These are phyloP conservation scores for Gypsophila paniculata DNA, from an alignment of 179 eudicot species.

Conservation along the genomic window DNA sequence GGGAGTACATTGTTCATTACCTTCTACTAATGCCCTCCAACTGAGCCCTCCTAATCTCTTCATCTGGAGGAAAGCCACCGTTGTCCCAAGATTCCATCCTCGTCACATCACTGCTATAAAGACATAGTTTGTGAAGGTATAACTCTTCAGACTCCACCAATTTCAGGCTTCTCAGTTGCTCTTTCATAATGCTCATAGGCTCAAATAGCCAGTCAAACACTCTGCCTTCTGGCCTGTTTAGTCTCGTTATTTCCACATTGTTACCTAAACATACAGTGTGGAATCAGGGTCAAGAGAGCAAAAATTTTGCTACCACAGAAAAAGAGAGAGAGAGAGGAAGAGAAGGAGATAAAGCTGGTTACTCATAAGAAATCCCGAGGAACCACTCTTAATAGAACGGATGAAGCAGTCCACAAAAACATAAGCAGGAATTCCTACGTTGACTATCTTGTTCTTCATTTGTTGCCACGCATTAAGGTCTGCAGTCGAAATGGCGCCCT, in stretches of 20 bases:
- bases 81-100: constrained; percentile 35
- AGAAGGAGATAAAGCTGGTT: constrained; percentile 7
- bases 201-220: constrained; percentile 39
- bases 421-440: constrained; percentile 33
- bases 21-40: constrained; percentile 38
- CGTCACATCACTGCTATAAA: constrained; percentile 23
- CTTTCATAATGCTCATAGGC: constrained; percentile 36
- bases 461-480: constrained; percentile 35
- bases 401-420: constrained; percentile 36
- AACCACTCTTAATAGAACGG: constrained; percentile 31
- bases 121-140: constrained; percentile 32
- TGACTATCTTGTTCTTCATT: constrained; percentile 30
- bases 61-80: constrained; percentile 34
- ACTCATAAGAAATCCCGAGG: constrained; percentile 32
- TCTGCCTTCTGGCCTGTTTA: constrained; percentile 36
- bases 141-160: constrained; percentile 33
- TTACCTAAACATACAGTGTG: constrained; percentile 21
- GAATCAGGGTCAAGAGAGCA: not conserved
- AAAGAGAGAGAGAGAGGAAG: not conserved
- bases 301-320: not conserved
- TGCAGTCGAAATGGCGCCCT: constrained; percentile 27
- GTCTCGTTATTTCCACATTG: constrained; percentile 27
- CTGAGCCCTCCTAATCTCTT: constrained; percentile 37
- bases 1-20: constrained; percentile 9
- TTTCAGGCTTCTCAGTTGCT: constrained; percentile 31